Evolutionary conservation across 208 protist genomes (phyloP).

Genomic region (Leishmania gerbilli): DNA sequence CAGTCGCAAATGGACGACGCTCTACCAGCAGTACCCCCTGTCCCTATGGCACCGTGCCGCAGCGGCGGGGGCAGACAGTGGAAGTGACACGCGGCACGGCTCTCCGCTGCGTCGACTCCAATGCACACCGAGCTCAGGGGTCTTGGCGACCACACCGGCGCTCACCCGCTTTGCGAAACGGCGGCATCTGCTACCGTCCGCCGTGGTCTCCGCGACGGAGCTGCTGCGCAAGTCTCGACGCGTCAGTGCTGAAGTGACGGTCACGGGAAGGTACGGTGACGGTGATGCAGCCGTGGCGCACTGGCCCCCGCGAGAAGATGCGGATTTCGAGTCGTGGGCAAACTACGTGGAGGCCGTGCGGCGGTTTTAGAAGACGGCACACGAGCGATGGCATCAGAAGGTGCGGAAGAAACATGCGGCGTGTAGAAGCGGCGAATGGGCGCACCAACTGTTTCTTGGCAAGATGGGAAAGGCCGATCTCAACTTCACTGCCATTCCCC

Average conservation of each 20-base stretch:
- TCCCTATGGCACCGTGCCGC: conserved; percentile 23
- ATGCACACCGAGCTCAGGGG: neutral
- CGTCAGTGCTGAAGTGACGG: neutral
- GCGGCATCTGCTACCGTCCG: conserved; percentile 8
- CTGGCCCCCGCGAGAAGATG: neutral
- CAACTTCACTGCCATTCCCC: neutral
- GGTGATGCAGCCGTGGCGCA: neutral
- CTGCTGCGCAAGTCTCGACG: conserved; percentile 4
- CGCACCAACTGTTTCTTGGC: neutral
- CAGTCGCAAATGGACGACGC: conserved; percentile 34
- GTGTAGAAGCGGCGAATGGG: neutral
- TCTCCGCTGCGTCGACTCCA: neutral
- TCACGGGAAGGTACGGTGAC: neutral
- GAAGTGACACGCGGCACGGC: neutral
- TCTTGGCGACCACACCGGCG: neutral
- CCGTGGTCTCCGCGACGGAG: conserved; percentile 6
- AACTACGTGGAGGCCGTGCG: conserved; percentile 1
- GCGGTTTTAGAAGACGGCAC: neutral
- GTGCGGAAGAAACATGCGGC: neutral
- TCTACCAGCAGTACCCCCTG: conserved; percentile 37
- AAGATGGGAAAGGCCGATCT: neutral
- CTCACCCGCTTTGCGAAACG: conserved; percentile 26
- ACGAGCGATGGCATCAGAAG: neutral
- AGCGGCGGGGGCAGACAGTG: neutral
- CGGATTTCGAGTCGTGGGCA: neutral